Evolutionary conservation across 1,284 basidiomycete genomes (phyloP).

Genomic region (Apiotrichum gamsii): DNA sequence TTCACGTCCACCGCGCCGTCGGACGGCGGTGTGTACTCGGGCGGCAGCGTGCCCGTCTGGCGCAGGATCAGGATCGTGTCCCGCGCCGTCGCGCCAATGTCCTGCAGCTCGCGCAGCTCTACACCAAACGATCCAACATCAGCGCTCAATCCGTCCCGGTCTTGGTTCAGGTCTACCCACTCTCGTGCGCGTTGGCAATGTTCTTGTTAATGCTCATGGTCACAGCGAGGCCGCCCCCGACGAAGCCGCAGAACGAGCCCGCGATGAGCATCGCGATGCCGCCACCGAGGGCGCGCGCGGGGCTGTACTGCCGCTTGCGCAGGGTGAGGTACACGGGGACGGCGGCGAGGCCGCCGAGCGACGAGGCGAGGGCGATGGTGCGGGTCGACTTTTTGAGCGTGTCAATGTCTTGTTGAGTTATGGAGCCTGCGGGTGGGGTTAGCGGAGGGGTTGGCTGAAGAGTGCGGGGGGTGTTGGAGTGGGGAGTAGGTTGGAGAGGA

Average conservation of each 20-base stretch:
- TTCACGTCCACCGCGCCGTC: too few relatives aligned
- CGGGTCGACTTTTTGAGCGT: slow-evolving; percentile 28
- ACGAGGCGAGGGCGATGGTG: slow-evolving; percentile 21
- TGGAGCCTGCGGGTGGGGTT: slow-evolving; percentile 31
- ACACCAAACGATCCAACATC: too few relatives aligned
- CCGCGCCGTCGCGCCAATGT: neutral
- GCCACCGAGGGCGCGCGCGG: neutral
- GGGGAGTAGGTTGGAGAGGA: too few relatives aligned
- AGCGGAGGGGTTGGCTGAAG: too few relatives aligned
- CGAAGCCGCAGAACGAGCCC: slow-evolving; percentile 32
- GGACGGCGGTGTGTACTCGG: too few relatives aligned
- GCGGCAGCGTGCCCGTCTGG: neutral
- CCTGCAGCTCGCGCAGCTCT: neutral
- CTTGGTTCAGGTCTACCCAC: too few relatives aligned
- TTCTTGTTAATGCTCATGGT: slow-evolving; percentile 29
- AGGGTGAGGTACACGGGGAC: slow-evolving; percentile 22
- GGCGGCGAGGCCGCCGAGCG: slow-evolving; percentile 17
- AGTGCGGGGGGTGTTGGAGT: too few relatives aligned
- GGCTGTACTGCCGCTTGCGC: neutral
- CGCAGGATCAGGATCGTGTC: neutral
- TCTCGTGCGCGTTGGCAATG: slow-evolving; percentile 33
- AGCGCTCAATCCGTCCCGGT: neutral
- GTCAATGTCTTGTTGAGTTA: slow-evolving; percentile 31
- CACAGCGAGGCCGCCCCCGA: slow-evolving; percentile 28
- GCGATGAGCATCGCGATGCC: slow-evolving; percentile 13